Percentiles rank a stretch among this genome's conserved stretches.
Conservation (phyloP, 345 rosid species). For the Anacardium occidentale region DNA sequence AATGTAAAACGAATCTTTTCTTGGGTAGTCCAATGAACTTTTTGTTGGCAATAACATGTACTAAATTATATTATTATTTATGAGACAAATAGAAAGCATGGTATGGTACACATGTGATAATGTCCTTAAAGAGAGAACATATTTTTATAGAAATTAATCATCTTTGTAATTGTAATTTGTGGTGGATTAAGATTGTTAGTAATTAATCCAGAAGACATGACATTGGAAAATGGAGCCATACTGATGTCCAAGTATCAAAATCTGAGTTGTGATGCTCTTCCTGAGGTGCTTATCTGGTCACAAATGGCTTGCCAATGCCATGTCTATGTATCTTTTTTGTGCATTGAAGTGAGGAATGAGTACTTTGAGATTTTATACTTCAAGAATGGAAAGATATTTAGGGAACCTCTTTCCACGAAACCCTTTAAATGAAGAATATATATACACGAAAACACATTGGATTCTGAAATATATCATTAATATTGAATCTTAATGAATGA, state of each 20-base stretch:
- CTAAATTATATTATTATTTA: background rate
- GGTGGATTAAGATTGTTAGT: background rate
- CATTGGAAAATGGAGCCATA: slow-evolving; percentile 10
- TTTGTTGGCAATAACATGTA: slow-evolving; percentile 1
- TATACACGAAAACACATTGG: no score
- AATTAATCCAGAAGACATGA: background rate
- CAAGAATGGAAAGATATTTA: background rate
- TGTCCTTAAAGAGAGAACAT: slow-evolving; percentile 14
- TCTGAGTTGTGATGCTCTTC: background rate
- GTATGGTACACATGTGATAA: slow-evolving; percentile 18
- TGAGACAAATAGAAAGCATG: background rate
- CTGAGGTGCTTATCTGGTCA: background rate
- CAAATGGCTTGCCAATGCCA: background rate
- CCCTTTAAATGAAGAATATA: no score
- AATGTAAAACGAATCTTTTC: slow-evolving; percentile 20
- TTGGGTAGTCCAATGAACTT: slow-evolving; percentile 12
- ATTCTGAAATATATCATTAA: no score
- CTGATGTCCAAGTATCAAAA: slow-evolving; percentile 13
- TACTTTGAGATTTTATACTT: background rate
- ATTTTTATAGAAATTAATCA: background rate
- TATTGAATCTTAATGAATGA: no score
- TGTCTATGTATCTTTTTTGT: background rate
- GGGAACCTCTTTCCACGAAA: no score
- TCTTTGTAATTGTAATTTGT: background rate
- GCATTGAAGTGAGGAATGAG: slow-evolving; percentile 7